Base-by-base conservation (phyloP, 1,284 basidiomycete species). In the Grifola frondosa region DNA sequence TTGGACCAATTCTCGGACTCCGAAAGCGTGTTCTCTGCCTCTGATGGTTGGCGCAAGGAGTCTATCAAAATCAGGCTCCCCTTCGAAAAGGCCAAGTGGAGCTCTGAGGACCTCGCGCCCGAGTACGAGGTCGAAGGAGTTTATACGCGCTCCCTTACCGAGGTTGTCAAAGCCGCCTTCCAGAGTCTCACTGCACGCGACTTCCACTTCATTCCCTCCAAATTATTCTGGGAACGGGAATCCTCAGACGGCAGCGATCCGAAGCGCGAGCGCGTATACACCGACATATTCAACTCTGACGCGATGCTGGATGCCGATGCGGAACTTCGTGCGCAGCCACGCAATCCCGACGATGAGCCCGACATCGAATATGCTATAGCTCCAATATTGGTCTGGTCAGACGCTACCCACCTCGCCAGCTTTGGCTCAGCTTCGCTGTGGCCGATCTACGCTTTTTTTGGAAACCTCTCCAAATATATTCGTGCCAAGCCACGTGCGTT, bases 391-490 rank as follows among this genome's bases (percentile, higher is more conserved):
- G 31, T 52, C n/a, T 52, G 48, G 41, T 58, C 56, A 2, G 54
- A 58, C 30, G 23, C 48, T 2, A 58, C 52, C 5, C 50, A 40
- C 12, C 46, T 58, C 4, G 36, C 54, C 2, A 20, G 40, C 5
- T 58, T 58, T 36, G 52, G 54, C 5, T 37, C 36, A 4, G 48
- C 49, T 11, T 45, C 47, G 7, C 40, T 42, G 17, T 42, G 40
- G 40, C 40, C 40, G 10, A 36, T 42, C 16, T 42, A 42, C 26
- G 15, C 34, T 8, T 42, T 33, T 16, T 49, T 60, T 26, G 56
- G 52, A 3, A 58, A 58, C 24, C 30, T 44, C 22, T 49, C 48
- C 4, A 62, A 61, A 36, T 59, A 58, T 30, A 36, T 53, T 6
- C 52, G 57, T 0, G 32, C 40, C 15, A 50, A 53, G 37, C 58